Evolutionary conservation across 2,329 filamentous ascomycete species (phyloP).

Genomic region (Xylaria sp.): DNA sequence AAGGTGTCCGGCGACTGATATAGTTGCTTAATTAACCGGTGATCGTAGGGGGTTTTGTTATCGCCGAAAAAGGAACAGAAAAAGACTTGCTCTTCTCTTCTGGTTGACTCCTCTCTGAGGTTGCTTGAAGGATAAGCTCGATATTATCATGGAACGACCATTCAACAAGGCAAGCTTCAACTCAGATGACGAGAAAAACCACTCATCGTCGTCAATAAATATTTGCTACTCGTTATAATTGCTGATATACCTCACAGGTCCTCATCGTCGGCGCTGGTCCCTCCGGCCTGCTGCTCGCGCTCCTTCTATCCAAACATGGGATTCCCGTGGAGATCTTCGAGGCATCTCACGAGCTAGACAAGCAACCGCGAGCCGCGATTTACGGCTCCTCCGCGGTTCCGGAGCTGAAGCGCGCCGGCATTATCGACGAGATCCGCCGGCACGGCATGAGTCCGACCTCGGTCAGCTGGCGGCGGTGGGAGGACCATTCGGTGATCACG

Average conservation of each 20-base stretch:
- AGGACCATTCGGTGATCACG: slow-evolving; percentile 52
- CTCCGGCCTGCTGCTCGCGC: slow-evolving; percentile 60
- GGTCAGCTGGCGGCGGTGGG: slow-evolving; percentile 55
- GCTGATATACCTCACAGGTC: slow-evolving; percentile 48
- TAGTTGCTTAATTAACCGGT: slow-evolving; percentile 29
- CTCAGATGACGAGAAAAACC: not conserved
- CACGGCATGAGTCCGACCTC: slow-evolving; percentile 54
- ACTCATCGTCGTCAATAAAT: not conserved
- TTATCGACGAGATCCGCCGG: slow-evolving; percentile 57
- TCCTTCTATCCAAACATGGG: slow-evolving; percentile 64
- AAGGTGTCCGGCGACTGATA: not conserved
- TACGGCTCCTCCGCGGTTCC: slow-evolving; percentile 69
- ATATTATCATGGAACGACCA: slow-evolving; percentile 42
- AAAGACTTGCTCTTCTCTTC: slow-evolving; percentile 12
- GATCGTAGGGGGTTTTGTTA: slow-evolving; percentile 18
- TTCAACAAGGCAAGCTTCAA: slow-evolving; percentile 46
- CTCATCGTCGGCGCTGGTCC: slow-evolving; percentile 63
- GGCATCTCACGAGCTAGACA: slow-evolving; percentile 63
- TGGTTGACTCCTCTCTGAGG: not conserved
- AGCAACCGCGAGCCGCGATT: slow-evolving; percentile 71
- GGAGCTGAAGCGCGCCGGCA: slow-evolving; percentile 68
- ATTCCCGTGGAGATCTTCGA: slow-evolving; percentile 68
- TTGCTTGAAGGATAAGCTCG: not conserved
- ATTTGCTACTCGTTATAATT: not conserved
- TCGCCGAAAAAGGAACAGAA: slow-evolving; percentile 15